Evolutionary conservation across 2,329 filamentous ascomycete genomes (phyloP), one percentile per base, ranked within the genome.

Genomic region (Trichoderma cornu-damae): DNA sequence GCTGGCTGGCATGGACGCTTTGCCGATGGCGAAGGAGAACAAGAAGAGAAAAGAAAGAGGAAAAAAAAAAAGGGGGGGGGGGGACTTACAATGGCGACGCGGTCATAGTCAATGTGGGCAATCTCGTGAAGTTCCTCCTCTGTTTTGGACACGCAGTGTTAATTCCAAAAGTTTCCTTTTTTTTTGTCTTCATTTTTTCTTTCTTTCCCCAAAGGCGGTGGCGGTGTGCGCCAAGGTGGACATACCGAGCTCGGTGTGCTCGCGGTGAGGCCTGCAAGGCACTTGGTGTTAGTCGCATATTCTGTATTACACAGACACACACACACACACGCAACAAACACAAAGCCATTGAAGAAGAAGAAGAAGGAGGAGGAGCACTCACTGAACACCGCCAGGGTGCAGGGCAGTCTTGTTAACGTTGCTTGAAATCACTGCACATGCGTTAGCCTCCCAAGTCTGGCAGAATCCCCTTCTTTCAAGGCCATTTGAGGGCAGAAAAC

Each of bases 101-200:
- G 89, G 77, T 97, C 89, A 74, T 97, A 99, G 82, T 99, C 94
- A 71, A 99, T 99, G 82, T 99, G 93, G 66, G 94, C 94, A 71
- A 88, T 91, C 77, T 96, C 90, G 76, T 97, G 92, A 61, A 99
- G 88, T 75, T 96, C 90, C 79, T 97, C 91, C 79, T 99, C 81
- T 78, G 64, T 53, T 28, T 32, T 6, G 22, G 14, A 34, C 5
- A 8, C 7, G 20, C 14, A 37, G 14, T n/a, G 37, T 52, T 43
- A 52, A 52, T 52, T 16, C 49, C 37, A 14, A 28, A 24, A 42
- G 8, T 16, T 43, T 6, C 11, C 12, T 12, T 42, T 42, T 37
- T n/a, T n/a, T n/a, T n/a, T n/a, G n/a, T n/a, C n/a, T n/a, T n/a
- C n/a, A n/a, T n/a, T n/a, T n/a, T n/a, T n/a, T n/a, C n/a, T n/a